A percentile compares a stretch with the other conserved stretches of the same genome.
These are phyloP conservation scores for Colletotrichum ledebouriae DNA, from an alignment of 2,329 filamentous ascomycete genomes.

Conservation along the genomic window DNA sequence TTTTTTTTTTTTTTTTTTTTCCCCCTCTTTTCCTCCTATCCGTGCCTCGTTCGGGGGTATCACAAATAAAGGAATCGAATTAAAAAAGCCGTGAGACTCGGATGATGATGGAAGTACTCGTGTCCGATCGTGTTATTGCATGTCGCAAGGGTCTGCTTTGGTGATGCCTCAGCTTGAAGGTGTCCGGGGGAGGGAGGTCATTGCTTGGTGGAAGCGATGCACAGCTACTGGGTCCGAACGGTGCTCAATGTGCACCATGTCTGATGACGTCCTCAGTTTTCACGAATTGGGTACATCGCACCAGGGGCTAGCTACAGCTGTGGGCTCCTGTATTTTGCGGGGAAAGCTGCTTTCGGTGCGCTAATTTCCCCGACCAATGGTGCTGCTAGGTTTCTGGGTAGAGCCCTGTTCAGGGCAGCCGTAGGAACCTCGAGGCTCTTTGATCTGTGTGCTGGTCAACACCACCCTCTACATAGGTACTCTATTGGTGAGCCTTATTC, in stretches of 20 bases:
- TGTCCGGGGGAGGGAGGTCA: constrained; percentile 34
- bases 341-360: constrained; percentile 41
- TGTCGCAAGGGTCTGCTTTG: constrained; percentile 29
- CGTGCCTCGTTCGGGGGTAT: constrained; percentile 27
- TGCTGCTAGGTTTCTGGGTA: constrained; percentile 19
- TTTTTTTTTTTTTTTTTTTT: constrained; percentile 1
- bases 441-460: no score
- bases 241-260: constrained; percentile 40
- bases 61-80: constrained; percentile 17
- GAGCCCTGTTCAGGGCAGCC: background rate
- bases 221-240: constrained; percentile 31
- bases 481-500: background rate
- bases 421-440: constrained; percentile 3
- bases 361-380: constrained; percentile 37
- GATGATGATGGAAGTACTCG: constrained; percentile 1
- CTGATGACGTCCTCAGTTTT: constrained; percentile 43
- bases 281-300: constrained; percentile 30
- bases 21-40: background rate
- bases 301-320: constrained; percentile 26
- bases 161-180: constrained; percentile 18
- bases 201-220: constrained; percentile 33
- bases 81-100: constrained; percentile 11
- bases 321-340: constrained; percentile 40
- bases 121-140: constrained; percentile 29
- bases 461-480: background rate